Conservation (phyloP, 768 basidiomycete species). For the Pulveroboletus frians region DNA sequence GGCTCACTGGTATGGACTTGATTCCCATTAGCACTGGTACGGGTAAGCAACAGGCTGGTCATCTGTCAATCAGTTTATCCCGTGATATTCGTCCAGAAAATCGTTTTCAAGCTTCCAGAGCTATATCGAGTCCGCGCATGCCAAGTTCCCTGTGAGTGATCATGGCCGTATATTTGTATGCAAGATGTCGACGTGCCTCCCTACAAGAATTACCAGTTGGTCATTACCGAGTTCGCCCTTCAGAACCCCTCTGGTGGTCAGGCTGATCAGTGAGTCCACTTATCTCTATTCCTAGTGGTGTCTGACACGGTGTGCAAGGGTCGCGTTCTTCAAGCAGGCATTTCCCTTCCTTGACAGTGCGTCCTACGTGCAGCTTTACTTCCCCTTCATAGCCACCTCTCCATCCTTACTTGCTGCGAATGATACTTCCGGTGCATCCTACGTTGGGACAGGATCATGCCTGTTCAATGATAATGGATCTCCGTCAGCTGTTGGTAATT, state of each 20-base stretch:
- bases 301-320: slow-evolving; percentile 15
- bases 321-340: slow-evolving; percentile 31
- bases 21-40: slow-evolving; percentile 24
- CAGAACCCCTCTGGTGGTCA: slow-evolving; percentile 29
- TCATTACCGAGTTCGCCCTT: slow-evolving; percentile 33
- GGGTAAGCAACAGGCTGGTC: slow-evolving; percentile 15
- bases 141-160: slow-evolving; percentile 25
- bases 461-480: slow-evolving; percentile 30
- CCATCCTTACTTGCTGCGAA: slow-evolving; percentile 22
- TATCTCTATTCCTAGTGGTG: not conserved
- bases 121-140: slow-evolving; percentile 24
- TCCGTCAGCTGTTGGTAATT: slow-evolving; percentile 21
- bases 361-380: slow-evolving; percentile 32
- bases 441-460: slow-evolving; percentile 28
- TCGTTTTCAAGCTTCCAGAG: slow-evolving; percentile 27
- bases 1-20: not conserved
- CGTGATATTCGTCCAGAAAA: slow-evolving; percentile 11
- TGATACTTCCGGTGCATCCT: slow-evolving; percentile 8
- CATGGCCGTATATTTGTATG: not conserved
- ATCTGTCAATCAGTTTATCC: not conserved
- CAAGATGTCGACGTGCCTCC: slow-evolving; percentile 1
- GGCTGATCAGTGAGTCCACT: slow-evolving; percentile 23
- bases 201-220: slow-evolving; percentile 20
- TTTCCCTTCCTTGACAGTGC: slow-evolving; percentile 32
- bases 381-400: slow-evolving; percentile 35